Evolutionary conservation across 2,329 filamentous ascomycete species (phyloP), one percentile per base, ranked within the genome.

Genomic region (Pseudogymnoascus sp.): DNA sequence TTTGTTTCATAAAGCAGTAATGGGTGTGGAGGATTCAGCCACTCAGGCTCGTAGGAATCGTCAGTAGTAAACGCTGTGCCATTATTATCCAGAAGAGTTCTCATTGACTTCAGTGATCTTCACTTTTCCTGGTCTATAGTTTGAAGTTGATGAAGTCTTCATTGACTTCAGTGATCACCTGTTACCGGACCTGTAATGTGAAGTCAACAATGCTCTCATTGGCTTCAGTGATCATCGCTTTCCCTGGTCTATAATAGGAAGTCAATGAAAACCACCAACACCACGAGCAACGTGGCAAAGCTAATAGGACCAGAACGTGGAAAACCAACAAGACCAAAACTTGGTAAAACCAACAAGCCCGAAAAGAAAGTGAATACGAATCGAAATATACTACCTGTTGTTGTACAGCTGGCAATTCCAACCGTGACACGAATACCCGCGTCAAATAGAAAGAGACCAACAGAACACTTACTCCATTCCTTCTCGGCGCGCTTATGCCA

Each of bases 1-100:
- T 34, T 56, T 56, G 50, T 56, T 56, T 56, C 50, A 56, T 56
- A 34, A 56, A 18, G 25, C n/a, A 34, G 50, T 34, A 34, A 56
- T 56, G 50, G 50, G 50, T 56, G 50, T 34, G 50, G n/a, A 56
- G 50, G 28, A 56, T 34, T 2, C 28, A 56, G 28, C 50, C 50
- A 34, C n/a, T 56, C 50, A 56, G 50, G 28, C 28, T 56, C 50
- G 50, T 18, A 21, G 3, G n/a, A 11, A 18, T 21, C 50, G 2
- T 34, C 10, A 16, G 28, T 56, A 56, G 50, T 56, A 34, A 56
- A 56, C 50, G 50, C 25, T 21, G 28, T 56, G 28, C 25, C 25
- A 56, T 34, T 56, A 56, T 56, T 56, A 56, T 34, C 50, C n/a
- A 18, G 1, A 4, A 53, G 18, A 18, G 4, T 34, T 56, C 46